Evolutionary conservation across 306 rosid species (phyloP).

Genomic region (Urtica urens): DNA sequence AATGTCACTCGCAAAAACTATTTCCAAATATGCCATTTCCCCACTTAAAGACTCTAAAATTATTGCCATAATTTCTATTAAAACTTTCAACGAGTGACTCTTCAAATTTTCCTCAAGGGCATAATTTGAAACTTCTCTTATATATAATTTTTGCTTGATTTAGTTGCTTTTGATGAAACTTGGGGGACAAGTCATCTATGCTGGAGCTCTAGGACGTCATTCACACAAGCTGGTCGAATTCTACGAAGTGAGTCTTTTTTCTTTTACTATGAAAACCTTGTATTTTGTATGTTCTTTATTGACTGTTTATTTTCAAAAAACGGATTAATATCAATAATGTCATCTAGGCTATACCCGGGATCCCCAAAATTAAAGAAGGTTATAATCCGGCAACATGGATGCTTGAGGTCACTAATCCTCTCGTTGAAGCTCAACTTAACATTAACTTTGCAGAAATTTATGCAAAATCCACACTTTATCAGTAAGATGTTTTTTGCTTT

Average conservation of each 20-base stretch:
- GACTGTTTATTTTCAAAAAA: not conserved
- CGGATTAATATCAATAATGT: not conserved
- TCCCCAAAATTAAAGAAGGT: conserved; percentile 31
- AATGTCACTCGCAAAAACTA: too few relatives aligned
- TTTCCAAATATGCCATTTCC: too few relatives aligned
- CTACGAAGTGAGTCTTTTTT: conserved; percentile 24
- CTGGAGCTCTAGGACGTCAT: conserved; percentile 29
- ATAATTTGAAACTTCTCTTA: not conserved
- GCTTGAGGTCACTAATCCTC: conserved; percentile 33
- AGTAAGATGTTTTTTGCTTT: too few relatives aligned
- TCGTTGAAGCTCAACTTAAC: conserved; percentile 27
- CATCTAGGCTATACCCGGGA: conserved; percentile 21
- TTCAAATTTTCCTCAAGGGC: too few relatives aligned
- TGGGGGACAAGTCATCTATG: conserved; percentile 35
- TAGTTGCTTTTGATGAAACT: conserved; percentile 30
- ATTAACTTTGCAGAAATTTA: conserved; percentile 31
- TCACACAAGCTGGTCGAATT: conserved; percentile 30
- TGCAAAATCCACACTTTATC: conserved; percentile 24
- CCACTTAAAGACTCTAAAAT: too few relatives aligned
- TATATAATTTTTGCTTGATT: not conserved
- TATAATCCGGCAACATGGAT: conserved; percentile 49
- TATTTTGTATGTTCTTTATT: not conserved
- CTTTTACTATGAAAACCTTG: not conserved
- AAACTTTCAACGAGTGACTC: too few relatives aligned
- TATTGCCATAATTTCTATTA: too few relatives aligned